A percentile compares a stretch with the other conserved stretches of the same genome.
phyloP scores from a whole-genome alignment of 2,329 filamentous ascomycete species.

The Monilinia vaccinii-corymbosi region DNA sequence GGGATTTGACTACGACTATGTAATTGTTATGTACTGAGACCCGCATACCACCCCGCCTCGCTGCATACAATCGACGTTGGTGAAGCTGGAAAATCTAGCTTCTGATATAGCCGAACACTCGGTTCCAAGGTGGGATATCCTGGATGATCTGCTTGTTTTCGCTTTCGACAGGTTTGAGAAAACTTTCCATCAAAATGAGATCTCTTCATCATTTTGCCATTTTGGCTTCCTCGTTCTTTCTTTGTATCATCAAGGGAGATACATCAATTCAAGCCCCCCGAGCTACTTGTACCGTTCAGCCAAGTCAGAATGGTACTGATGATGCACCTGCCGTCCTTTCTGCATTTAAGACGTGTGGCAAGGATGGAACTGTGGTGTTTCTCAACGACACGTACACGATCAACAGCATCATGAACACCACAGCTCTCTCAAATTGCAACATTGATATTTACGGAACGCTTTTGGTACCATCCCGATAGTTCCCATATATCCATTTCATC shows the following conservation, averaged over 20 bases:
- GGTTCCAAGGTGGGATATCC: background rate
- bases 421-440: conserved; percentile 33
- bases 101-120: background rate
- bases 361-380: conserved; percentile 35
- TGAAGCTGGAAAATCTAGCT: background rate
- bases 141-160: background rate
- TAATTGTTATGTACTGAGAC: background rate
- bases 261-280: background rate
- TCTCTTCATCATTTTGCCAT: background rate
- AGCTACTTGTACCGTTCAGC: background rate
- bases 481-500: conserved; percentile 33
- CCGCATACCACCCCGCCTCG: too few relatives aligned
- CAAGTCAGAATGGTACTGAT: background rate
- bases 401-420: conserved; percentile 37
- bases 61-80: background rate
- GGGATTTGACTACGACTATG: too few relatives aligned
- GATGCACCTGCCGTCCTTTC: conserved; percentile 32
- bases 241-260: background rate
- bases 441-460: conserved; percentile 47
- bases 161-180: too few relatives aligned
- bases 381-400: conserved; percentile 36
- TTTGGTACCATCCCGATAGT: background rate
- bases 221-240: background rate
- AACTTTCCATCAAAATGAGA: background rate
- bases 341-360: conserved; percentile 35